Evolutionary conservation across 345 rosid genomes (phyloP).

Genomic region (Salix caprea): DNA sequence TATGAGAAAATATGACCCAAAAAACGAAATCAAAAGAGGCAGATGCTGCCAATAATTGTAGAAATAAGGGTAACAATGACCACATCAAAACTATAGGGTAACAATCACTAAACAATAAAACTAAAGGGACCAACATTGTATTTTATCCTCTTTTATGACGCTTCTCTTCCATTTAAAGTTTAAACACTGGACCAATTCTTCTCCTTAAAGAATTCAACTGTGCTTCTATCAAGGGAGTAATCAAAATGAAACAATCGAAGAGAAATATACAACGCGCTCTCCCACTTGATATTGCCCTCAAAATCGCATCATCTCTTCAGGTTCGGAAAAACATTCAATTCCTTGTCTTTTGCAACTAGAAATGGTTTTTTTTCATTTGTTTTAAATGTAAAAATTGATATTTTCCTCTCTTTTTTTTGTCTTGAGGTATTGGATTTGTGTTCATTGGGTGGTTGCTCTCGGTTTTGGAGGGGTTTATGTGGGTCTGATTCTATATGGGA

Average conservation of each 20-base stretch:
- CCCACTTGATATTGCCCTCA: slow-evolving; percentile 55
- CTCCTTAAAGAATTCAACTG: no score
- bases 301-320: slow-evolving; percentile 57
- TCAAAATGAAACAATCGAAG: slow-evolving; percentile 23
- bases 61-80: no score
- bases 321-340: slow-evolving; percentile 16
- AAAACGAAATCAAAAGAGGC: no score
- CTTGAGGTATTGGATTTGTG: slow-evolving; percentile 54
- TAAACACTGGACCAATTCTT: no score
- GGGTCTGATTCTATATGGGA: slow-evolving; percentile 67
- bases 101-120: no score
- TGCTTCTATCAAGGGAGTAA: no score
- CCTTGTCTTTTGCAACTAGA: background rate
- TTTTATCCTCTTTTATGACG: no score
- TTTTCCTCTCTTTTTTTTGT: background rate
- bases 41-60: no score
- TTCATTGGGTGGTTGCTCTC: slow-evolving; percentile 60
- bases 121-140: no score
- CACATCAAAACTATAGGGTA: no score
- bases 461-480: slow-evolving; percentile 63
- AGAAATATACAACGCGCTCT: slow-evolving; percentile 26
- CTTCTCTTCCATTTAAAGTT: no score
- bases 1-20: no score
- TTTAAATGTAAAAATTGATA: background rate
- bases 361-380: background rate